Percentiles rank a stretch among this genome's conserved stretches.
Conservation (phyloP, 2,329 filamentous ascomycete species). For the Exophiala sp. region DNA sequence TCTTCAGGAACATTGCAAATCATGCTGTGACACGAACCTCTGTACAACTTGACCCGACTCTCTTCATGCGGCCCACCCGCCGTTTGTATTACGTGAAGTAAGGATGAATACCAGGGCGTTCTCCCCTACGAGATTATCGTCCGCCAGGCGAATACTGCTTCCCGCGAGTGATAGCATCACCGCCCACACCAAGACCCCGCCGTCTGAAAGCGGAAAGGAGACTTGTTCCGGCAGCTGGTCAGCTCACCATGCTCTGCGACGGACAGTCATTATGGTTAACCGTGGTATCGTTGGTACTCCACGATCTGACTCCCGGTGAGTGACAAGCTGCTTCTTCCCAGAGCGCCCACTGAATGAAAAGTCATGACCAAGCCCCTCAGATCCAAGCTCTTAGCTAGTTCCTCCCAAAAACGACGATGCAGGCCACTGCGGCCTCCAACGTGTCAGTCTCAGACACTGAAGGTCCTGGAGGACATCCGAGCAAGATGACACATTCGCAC, state of each 20-base stretch:
- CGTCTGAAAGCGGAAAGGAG: no score
- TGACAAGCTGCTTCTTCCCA: neutral
- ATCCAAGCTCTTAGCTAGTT: conserved; percentile 8
- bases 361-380: conserved; percentile 13
- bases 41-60: conserved; percentile 6
- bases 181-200: no score
- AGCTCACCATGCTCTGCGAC: no score
- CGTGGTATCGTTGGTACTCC: no score
- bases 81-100: neutral
- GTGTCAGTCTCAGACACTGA: neutral
- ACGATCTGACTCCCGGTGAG: neutral
- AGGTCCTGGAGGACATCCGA: neutral
- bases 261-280: no score
- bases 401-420: conserved; percentile 7
- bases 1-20: neutral
- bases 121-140: no score
- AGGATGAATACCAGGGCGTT: neutral
- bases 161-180: no score
- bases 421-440: neutral
- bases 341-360: neutral
- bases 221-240: no score
- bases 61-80: neutral
- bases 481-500: neutral
- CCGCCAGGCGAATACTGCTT: neutral
- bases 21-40: conserved; percentile 8